A percentile compares a stretch with the other conserved stretches of the same genome.
Conservation (phyloP, 495 filamentous ascomycete genomes). For the Penicillium cosmopolitanum region DNA sequence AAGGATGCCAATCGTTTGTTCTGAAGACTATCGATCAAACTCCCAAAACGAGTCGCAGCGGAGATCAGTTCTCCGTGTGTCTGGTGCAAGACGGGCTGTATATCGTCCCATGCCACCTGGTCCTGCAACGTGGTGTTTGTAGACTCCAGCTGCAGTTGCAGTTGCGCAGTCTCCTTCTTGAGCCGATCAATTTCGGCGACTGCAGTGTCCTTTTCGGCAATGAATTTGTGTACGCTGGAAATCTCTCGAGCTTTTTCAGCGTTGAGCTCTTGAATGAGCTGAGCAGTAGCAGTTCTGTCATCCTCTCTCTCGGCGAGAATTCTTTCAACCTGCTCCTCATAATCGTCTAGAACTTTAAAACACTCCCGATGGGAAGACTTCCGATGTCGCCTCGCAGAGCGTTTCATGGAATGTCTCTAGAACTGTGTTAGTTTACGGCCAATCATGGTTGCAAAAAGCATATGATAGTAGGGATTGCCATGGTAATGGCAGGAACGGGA, state of each 20-base stretch:
- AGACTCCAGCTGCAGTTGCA: conserved; percentile 20
- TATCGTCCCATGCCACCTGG: conserved; percentile 20
- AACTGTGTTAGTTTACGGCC: neutral
- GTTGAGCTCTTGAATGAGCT: neutral
- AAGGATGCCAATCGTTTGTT: conserved; percentile 20
- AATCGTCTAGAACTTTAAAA: neutral
- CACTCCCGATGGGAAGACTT: neutral
- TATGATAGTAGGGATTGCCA: too few relatives aligned
- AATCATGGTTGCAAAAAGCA: neutral
- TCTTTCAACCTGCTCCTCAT: neutral
- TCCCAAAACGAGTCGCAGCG: conserved; percentile 16
- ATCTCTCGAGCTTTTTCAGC: neutral
- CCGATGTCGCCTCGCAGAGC: neutral
- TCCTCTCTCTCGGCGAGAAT: neutral
- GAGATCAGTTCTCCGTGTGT: conserved; percentile 18
- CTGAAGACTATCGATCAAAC: conserved; percentile 12
- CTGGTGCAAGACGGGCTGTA: conserved; percentile 18
- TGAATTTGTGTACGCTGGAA: neutral
- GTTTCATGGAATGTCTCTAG: neutral
- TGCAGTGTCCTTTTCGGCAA: neutral
- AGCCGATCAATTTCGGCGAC: conserved; percentile 13
- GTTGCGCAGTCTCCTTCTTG: conserved; percentile 7
- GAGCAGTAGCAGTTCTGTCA: neutral
- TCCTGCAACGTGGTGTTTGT: conserved; percentile 16
- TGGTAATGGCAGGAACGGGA: too few relatives aligned